Percentiles rank a stretch among this genome's conserved stretches.
These are phyloP conservation scores for Aspergillus proliferans DNA, from an alignment of 2,329 filamentous ascomycete genomes.

Conservation along the genomic window DNA sequence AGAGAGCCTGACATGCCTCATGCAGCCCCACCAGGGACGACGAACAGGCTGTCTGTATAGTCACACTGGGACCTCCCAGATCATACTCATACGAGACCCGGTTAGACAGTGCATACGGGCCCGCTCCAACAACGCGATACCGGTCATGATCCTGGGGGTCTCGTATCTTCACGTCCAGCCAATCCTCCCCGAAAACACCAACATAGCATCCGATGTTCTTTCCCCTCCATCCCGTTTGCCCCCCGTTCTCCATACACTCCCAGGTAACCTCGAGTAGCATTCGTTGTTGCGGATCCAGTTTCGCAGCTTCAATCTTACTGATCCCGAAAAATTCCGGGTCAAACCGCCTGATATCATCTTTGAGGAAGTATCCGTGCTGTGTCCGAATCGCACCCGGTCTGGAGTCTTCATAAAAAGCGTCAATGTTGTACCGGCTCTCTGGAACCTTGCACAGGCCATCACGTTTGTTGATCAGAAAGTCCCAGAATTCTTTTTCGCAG, in stretches of 20 bases:
- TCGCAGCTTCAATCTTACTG: slow-evolving; percentile 8
- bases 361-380: slow-evolving; percentile 17
- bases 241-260: slow-evolving; percentile 24
- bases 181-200: slow-evolving; percentile 13
- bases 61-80: slow-evolving; percentile 21
- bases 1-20: slow-evolving; percentile 20
- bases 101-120: slow-evolving; percentile 9
- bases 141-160: slow-evolving; percentile 5
- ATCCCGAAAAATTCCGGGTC: slow-evolving; percentile 22
- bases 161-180: slow-evolving; percentile 7
- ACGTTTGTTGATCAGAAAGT: slow-evolving; percentile 6
- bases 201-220: slow-evolving; percentile 19
- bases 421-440: slow-evolving; percentile 16
- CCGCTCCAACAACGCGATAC: slow-evolving; percentile 1
- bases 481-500: slow-evolving; percentile 9
- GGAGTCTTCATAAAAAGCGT: slow-evolving; percentile 14
- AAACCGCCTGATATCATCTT: slow-evolving; percentile 15
- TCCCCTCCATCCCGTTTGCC: slow-evolving; percentile 20
- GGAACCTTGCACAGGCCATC: slow-evolving; percentile 14
- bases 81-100: slow-evolving; percentile 19
- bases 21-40: slow-evolving; percentile 33
- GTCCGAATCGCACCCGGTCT: slow-evolving; percentile 1
- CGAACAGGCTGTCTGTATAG: slow-evolving; percentile 38
- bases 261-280: slow-evolving; percentile 22
- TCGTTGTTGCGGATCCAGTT: slow-evolving; percentile 25